These are phyloP conservation scores for Sphagnum tenellum DNA, from an alignment of 225 moss, liverwort and hornwort genomes.

Conservation along the genomic window DNA sequence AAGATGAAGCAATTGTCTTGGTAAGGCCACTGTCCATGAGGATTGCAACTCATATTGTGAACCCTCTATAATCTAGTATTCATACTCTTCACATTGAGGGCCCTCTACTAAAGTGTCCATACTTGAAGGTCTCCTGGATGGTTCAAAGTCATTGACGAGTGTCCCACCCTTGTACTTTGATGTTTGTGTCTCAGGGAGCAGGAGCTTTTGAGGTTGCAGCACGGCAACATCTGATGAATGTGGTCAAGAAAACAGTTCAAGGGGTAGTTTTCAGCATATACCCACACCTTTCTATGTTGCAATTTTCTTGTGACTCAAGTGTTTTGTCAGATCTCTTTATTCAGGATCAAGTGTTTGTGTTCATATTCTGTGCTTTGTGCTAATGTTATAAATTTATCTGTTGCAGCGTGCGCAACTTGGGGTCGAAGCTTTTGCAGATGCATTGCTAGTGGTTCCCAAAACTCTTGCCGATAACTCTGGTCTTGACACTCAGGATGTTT, in stretches of 20 bases:
- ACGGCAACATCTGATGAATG: conserved; percentile 74
- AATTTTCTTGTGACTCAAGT: too few relatives aligned
- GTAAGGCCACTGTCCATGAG: conserved; percentile 10
- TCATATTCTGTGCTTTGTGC: not conserved
- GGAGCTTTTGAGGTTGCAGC: conserved; percentile 95
- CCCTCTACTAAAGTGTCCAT: too few relatives aligned
- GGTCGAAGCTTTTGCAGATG: conserved; percentile 89
- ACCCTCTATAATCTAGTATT: too few relatives aligned
- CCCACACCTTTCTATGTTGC: too few relatives aligned
- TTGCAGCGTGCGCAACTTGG: conserved; percentile 70
- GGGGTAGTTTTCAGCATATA: conserved; percentile 24
- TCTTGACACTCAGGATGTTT: conserved; percentile 87
- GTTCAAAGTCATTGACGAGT: not conserved
- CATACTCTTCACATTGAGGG: too few relatives aligned
- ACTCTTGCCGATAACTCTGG: conserved; percentile 96
- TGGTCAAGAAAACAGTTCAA: conserved; percentile 65
- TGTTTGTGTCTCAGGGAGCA: conserved; percentile 43
- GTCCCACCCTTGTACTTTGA: not conserved
- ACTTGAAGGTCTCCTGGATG: too few relatives aligned
- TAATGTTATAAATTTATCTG: not conserved
- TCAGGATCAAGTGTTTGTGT: too few relatives aligned
- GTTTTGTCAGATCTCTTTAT: too few relatives aligned
- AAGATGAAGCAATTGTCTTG: conserved; percentile 72
- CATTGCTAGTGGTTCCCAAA: conserved; percentile 82
- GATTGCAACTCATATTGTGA: too few relatives aligned